These are phyloP conservation scores for Colletotrichum tanaceti DNA, from an alignment of 2,329 filamentous ascomycete species.

Conservation along the genomic window DNA sequence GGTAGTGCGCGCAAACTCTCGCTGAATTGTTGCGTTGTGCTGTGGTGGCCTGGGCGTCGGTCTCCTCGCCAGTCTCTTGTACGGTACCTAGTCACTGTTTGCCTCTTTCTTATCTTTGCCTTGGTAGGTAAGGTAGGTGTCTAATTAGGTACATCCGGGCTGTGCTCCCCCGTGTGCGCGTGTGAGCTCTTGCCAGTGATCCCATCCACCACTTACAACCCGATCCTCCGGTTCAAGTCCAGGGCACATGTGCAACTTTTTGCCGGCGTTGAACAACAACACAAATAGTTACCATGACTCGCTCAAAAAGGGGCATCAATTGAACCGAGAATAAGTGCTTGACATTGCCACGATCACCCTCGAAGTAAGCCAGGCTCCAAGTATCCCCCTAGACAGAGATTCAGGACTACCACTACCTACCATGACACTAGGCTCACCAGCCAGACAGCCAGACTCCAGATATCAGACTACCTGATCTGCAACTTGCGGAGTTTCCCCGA, in stretches of 20 bases:
- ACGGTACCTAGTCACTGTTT: not conserved
- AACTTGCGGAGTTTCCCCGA: conserved; percentile 36
- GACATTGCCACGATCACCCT: conserved; percentile 11
- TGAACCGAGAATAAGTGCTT: conserved; percentile 32
- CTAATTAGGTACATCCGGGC: not conserved
- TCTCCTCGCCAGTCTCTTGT: not conserved
- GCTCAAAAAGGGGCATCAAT: conserved; percentile 6
- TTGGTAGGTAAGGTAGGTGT: no score
- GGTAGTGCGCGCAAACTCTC: conserved; percentile 35
- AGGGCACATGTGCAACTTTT: not conserved
- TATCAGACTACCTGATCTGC: conserved; percentile 19
- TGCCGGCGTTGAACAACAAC: no score
- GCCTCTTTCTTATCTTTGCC: not conserved
- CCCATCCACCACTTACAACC: not conserved
- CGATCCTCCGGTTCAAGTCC: not conserved
- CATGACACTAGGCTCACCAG: no score
- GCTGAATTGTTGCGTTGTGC: conserved; percentile 33
- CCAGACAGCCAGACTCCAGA: not conserved
- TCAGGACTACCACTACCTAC: not conserved
- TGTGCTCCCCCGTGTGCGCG: not conserved
- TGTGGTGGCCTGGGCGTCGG: conserved; percentile 3
- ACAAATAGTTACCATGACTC: no score
- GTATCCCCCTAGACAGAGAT: no score
- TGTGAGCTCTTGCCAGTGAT: not conserved
- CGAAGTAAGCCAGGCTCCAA: conserved; percentile 9